A percentile compares a stretch with the other conserved stretches of the same genome.
Evolutionary conservation across 305 asterid genomes (phyloP).

Genomic region (Withania somnifera): DNA sequence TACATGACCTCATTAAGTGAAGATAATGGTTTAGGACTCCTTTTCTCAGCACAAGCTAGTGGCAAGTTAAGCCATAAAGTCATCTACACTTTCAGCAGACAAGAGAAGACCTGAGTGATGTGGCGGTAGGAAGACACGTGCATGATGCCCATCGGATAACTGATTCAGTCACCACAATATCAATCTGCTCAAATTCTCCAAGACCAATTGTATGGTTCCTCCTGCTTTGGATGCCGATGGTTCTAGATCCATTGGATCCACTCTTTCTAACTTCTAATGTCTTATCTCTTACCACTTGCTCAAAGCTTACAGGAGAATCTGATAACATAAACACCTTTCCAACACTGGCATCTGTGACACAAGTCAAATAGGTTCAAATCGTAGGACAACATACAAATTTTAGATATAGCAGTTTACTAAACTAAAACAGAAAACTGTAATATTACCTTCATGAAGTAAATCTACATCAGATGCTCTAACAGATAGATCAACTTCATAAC

Average conservation of each 20-base stretch:
- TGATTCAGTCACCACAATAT: slow-evolving; percentile 53
- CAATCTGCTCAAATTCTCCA: slow-evolving; percentile 55
- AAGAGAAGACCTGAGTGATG: slow-evolving; percentile 67
- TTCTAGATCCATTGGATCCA: slow-evolving; percentile 18
- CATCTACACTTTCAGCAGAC: slow-evolving; percentile 34
- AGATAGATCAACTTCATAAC: slow-evolving; percentile 20
- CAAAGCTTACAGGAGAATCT: slow-evolving; percentile 10
- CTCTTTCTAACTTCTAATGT: slow-evolving; percentile 24
- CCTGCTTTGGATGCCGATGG: slow-evolving; percentile 34
- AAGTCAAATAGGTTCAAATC: not conserved
- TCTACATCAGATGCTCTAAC: slow-evolving; percentile 17
- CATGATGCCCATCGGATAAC: slow-evolving; percentile 86
- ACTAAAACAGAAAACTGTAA: not conserved
- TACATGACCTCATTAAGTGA: slow-evolving; percentile 1
- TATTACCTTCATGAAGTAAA: slow-evolving; percentile 34
- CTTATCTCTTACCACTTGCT: slow-evolving; percentile 17
- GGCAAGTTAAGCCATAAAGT: not conserved
- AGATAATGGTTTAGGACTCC: not conserved
- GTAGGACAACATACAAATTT: not conserved
- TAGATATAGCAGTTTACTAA: not conserved
- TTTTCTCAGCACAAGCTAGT: not conserved
- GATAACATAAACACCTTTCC: slow-evolving; percentile 11
- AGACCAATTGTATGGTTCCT: slow-evolving; percentile 67
- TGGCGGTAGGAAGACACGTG: slow-evolving; percentile 48
- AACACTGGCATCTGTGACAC: slow-evolving; percentile 12